Conservation (phyloP, 768 basidiomycete species). For the Hydnum rufescens region DNA sequence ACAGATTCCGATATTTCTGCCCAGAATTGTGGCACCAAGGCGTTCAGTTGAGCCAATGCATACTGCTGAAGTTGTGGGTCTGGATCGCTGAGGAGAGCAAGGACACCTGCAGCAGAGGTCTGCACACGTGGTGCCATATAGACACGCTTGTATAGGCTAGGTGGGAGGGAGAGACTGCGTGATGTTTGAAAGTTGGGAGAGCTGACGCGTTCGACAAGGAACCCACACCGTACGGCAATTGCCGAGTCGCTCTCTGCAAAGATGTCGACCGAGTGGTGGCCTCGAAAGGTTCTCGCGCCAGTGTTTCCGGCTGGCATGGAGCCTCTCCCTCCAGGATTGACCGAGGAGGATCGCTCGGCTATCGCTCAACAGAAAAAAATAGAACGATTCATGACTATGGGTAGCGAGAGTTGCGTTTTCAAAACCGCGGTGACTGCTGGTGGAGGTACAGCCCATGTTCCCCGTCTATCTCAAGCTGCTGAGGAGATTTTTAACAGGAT, state of each 20-base stretch:
- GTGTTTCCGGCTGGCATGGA: slow-evolving; percentile 73
- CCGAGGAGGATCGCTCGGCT: slow-evolving; percentile 56
- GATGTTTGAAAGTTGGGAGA: background rate
- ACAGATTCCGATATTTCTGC: slow-evolving; percentile 78
- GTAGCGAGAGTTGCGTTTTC: slow-evolving; percentile 69
- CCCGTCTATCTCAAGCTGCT: background rate
- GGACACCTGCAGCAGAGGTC: slow-evolving; percentile 73
- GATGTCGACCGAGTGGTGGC: no score
- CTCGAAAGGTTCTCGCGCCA: no score
- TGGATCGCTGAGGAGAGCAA: slow-evolving; percentile 76
- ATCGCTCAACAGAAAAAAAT: slow-evolving; percentile 55
- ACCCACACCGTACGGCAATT: background rate
- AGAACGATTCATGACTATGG: slow-evolving; percentile 46
- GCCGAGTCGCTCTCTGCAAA: background rate
- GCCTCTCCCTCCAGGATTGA: slow-evolving; percentile 65
- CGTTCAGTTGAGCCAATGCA: slow-evolving; percentile 66
- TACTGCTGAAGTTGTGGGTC: slow-evolving; percentile 76
- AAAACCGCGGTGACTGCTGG: slow-evolving; percentile 69
- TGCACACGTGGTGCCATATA: slow-evolving; percentile 59
- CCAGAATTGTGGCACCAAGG: slow-evolving; percentile 89
- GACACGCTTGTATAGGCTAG: background rate
- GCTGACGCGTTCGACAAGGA: background rate
- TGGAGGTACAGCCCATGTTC: slow-evolving; percentile 15
- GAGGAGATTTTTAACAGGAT: slow-evolving; percentile 29
- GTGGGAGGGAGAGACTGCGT: background rate